phyloP scores from a whole-genome alignment of 177 flowering plant genomes.

The Vitis hybrid region DNA sequence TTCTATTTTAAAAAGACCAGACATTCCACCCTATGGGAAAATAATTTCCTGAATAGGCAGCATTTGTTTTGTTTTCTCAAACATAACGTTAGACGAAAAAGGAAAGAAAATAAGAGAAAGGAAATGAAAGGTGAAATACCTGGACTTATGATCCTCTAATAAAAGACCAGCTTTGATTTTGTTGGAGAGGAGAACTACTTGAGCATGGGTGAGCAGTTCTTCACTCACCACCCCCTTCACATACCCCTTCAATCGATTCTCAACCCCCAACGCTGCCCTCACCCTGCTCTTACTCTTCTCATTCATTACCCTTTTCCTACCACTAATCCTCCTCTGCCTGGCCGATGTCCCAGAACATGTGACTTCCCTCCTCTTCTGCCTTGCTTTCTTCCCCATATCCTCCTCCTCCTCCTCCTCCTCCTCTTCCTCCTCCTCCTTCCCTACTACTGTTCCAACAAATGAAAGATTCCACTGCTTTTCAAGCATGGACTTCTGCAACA shows the following conservation, averaged over 20 bases:
- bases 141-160: constrained; percentile 68
- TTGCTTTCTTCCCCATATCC: not conserved
- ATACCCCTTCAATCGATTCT: constrained; percentile 60
- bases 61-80: too few relatives aligned
- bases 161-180: constrained; percentile 72
- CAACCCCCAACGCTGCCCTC: constrained; percentile 18
- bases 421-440: too few relatives aligned
- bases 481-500: constrained; percentile 88
- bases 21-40: too few relatives aligned
- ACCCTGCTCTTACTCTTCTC: too few relatives aligned
- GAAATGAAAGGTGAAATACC: constrained; percentile 31
- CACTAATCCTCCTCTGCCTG: constrained; percentile 58
- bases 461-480: constrained; percentile 92
- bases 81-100: not conserved
- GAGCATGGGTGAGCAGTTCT: constrained; percentile 70
- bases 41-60: too few relatives aligned
- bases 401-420: too few relatives aligned
- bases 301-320: constrained; percentile 1
- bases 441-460: constrained; percentile 33
- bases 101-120: constrained; percentile 5
- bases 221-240: constrained; percentile 73
- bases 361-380: constrained; percentile 35
- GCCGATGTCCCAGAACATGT: constrained; percentile 82
- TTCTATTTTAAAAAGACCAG: too few relatives aligned
- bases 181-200: constrained; percentile 76